These are phyloP conservation scores for Scenedesmus sp. DNA, from an alignment of 163 green algal species.

Conservation along the genomic window DNA sequence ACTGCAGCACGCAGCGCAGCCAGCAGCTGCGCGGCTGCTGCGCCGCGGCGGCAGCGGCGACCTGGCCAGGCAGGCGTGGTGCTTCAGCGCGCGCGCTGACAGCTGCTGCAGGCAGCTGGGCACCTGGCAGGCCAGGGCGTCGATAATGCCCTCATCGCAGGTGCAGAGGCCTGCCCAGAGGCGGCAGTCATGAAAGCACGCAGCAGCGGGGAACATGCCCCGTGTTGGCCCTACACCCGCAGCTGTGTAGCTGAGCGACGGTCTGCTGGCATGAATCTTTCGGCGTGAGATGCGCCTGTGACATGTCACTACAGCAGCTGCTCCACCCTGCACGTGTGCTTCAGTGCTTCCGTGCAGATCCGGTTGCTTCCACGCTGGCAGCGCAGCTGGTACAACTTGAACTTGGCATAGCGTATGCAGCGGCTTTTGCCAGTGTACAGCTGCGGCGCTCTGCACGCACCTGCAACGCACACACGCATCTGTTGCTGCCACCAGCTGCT, in stretches of 20 bases:
- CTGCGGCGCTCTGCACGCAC: background rate
- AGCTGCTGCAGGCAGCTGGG: conserved; percentile 5
- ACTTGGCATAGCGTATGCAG: background rate
- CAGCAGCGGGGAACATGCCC: no score
- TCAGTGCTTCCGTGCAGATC: no score
- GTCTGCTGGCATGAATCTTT: no score
- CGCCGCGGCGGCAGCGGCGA: background rate
- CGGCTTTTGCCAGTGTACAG: background rate
- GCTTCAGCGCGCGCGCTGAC: background rate
- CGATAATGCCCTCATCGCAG: conserved; percentile 12
- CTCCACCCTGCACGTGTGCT: background rate
- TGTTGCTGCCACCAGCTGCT: conserved; percentile 31
- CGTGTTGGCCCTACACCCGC: no score
- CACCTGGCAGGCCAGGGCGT: conserved; percentile 32
- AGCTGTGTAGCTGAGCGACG: no score
- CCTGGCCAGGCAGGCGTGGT: background rate
- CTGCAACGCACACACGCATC: conserved; percentile 30
- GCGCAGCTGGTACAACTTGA: no score
- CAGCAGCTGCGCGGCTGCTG: conserved; percentile 21
- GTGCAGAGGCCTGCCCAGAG: conserved; percentile 5
- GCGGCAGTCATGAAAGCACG: background rate
- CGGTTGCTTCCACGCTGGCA: no score
- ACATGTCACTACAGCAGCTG: no score
- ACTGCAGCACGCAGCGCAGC: conserved; percentile 6
- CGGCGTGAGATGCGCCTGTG: no score